Conservation (phyloP, 2,329 filamentous ascomycete species). For the Calonectria pseudoturangicola region DNA sequence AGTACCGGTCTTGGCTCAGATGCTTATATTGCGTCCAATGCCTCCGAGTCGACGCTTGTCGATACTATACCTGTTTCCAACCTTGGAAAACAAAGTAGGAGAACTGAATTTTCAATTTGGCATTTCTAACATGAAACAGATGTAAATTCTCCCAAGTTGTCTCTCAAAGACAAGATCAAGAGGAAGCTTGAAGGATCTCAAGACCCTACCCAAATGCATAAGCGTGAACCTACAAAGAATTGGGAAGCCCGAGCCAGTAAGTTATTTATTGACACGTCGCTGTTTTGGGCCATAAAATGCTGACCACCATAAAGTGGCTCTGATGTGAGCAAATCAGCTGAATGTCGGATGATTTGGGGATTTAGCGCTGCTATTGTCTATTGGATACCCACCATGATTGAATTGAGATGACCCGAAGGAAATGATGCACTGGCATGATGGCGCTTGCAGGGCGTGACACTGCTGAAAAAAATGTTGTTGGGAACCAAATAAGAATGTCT, state of each 20-base stretch:
- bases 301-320: constrained; percentile 43
- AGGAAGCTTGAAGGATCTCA: constrained; percentile 47
- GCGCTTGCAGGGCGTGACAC: background rate
- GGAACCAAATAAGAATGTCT: too few species aligned
- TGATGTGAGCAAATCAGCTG: constrained; percentile 37
- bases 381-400: constrained; percentile 10
- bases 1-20: constrained; percentile 41
- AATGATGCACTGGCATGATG: background rate
- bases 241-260: constrained; percentile 54
- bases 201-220: constrained; percentile 49
- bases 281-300: background rate
- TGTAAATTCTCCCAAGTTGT: constrained; percentile 38
- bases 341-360: constrained; percentile 11
- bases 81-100: constrained; percentile 47
- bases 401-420: background rate
- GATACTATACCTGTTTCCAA: constrained; percentile 42
- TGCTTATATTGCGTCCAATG: constrained; percentile 47
- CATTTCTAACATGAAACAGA: background rate
- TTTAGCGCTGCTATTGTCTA: constrained; percentile 11
- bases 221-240: constrained; percentile 48
- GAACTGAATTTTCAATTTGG: too few species aligned
- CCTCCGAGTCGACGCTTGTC: constrained; percentile 53
- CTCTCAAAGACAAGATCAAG: constrained; percentile 51
- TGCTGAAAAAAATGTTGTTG: background rate
- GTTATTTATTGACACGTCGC: constrained; percentile 21